Conservation (phyloP, 192 early-diverging fungal species). For the Backusella luteola region DNA sequence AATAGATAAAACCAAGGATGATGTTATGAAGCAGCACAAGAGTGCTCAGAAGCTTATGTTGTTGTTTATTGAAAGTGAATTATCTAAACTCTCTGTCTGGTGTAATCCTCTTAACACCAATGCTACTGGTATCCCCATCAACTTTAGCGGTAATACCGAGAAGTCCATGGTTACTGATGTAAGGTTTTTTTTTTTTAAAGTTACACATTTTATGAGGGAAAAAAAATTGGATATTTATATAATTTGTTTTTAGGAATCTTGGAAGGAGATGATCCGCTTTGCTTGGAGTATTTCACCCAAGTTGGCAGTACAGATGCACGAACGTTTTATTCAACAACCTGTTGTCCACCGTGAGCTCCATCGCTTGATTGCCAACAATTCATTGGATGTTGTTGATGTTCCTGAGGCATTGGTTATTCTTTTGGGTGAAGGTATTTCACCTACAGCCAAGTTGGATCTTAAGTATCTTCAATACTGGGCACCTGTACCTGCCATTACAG, state of each 20-base stretch:
- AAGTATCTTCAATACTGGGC: constrained; percentile 86
- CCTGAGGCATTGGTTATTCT: constrained; percentile 75
- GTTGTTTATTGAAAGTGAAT: constrained; percentile 87
- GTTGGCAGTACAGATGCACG: constrained; percentile 74
- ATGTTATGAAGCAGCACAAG: constrained; percentile 47
- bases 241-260: constrained; percentile 46
- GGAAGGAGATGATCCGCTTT: constrained; percentile 70
- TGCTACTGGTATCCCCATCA: constrained; percentile 32
- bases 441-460: constrained; percentile 32
- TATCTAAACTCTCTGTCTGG: constrained; percentile 84
- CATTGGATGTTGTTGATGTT: constrained; percentile 63
- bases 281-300: constrained; percentile 87
- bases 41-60: constrained; percentile 65
- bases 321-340: constrained; percentile 67
- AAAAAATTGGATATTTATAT: background rate
- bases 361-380: constrained; percentile 59
- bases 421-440: constrained; percentile 59
- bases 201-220: background rate
- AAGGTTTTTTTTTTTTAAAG: background rate
- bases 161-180: constrained; percentile 35
- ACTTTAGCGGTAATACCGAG: constrained; percentile 27
- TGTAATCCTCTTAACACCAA: constrained; percentile 64
- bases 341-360: constrained; percentile 66
- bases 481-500: constrained; percentile 87
- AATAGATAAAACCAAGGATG: constrained; percentile 50